A percentile compares a stretch with the other conserved stretches of the same genome.
Conservation (phyloP, 768 basidiomycete species). For the Mycena pura region DNA sequence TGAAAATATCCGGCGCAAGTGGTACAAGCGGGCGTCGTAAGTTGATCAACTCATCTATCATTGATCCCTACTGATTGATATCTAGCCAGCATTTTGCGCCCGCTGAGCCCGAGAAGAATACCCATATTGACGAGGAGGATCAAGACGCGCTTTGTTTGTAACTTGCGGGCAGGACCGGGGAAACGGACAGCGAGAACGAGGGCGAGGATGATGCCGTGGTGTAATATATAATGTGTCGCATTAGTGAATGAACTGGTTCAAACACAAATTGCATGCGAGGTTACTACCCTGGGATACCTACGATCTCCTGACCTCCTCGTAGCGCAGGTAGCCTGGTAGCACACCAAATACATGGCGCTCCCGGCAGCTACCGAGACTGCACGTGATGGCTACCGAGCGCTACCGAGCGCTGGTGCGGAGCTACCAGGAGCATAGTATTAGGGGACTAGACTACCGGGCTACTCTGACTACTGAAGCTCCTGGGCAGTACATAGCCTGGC, state of each 20-base stretch:
- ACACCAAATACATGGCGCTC: neutral
- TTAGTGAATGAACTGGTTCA: neutral
- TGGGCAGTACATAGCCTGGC: too few species aligned
- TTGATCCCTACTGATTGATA: neutral
- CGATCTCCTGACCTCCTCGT: neutral
- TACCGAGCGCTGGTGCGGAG: neutral
- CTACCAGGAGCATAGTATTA: too few species aligned
- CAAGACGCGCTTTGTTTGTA: neutral
- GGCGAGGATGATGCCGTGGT: neutral
- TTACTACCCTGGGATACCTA: neutral
- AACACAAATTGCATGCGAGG: neutral
- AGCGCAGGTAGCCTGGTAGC: slow-evolving; percentile 1
- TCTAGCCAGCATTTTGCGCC: neutral
- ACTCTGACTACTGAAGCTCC: too few species aligned
- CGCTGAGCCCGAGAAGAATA: neutral
- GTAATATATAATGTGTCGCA: neutral
- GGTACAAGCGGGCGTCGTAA: slow-evolving; percentile 1
- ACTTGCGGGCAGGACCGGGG: neutral
- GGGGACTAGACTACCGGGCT: too few species aligned
- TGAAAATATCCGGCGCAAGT: slow-evolving; percentile 1
- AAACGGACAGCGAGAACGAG: slow-evolving; percentile 7
- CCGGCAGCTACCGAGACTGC: neutral
- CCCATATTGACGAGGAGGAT: neutral
- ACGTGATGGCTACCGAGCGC: neutral
- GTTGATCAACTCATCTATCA: neutral